phyloP scores from a whole-genome alignment of 352 stramenopile species.

The Phytophthora brassicae region DNA sequence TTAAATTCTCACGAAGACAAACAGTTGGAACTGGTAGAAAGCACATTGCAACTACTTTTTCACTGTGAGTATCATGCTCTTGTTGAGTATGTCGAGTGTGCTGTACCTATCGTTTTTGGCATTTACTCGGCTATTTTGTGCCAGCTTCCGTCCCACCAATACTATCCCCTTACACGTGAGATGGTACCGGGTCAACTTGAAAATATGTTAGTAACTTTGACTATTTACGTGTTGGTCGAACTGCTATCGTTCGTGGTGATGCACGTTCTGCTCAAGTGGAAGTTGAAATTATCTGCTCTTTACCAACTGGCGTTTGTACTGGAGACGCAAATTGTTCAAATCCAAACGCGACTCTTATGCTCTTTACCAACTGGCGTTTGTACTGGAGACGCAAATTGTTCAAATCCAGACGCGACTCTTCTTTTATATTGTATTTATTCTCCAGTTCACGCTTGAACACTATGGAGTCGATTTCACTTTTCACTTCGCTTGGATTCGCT shows the following conservation, averaged over 20 bases:
- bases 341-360: slow-evolving; percentile 24
- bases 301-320: slow-evolving; percentile 30
- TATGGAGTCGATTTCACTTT: slow-evolving; percentile 23
- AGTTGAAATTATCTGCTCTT: slow-evolving; percentile 23
- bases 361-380: slow-evolving; percentile 26
- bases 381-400: slow-evolving; percentile 25
- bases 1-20: too few species aligned
- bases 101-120: slow-evolving; percentile 24
- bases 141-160: slow-evolving; percentile 14
- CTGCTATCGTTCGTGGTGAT: slow-evolving; percentile 17
- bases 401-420: slow-evolving; percentile 25
- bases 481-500: slow-evolving; percentile 13
- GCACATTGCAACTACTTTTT: slow-evolving; percentile 26
- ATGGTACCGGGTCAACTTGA: slow-evolving; percentile 18
- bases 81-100: slow-evolving; percentile 30
- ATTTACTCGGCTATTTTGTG: slow-evolving; percentile 22
- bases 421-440: slow-evolving; percentile 23
- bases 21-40: slow-evolving; percentile 10
- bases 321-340: slow-evolving; percentile 21
- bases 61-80: slow-evolving; percentile 29
- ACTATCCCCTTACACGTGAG: slow-evolving; percentile 20
- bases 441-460: slow-evolving; percentile 26
- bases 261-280: slow-evolving; percentile 14
- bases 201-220: slow-evolving; percentile 7
- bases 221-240: slow-evolving; percentile 14